phyloP scores from a whole-genome alignment of 73 alveolate genomes.

The Symbiodinium natans region DNA sequence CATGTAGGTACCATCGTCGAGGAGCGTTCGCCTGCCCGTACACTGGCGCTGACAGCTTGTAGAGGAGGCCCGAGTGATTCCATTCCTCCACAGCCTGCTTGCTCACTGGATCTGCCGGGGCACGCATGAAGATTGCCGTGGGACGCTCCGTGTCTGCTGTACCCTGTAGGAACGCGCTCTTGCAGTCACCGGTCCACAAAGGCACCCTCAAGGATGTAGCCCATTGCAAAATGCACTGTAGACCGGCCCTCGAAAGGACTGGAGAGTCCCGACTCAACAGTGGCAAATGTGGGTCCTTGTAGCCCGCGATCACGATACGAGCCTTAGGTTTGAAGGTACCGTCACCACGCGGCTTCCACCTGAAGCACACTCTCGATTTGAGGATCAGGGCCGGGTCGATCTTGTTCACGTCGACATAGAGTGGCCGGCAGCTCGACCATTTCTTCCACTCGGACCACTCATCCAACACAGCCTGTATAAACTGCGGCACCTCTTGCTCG shows the following conservation, averaged over 20 bases:
- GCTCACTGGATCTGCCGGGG: neutral
- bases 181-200: neutral
- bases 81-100: neutral
- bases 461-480: neutral
- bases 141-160: neutral
- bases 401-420: neutral
- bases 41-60: neutral
- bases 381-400: neutral
- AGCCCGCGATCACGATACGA: neutral
- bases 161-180: neutral
- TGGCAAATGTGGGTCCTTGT: slow-evolving; percentile 7
- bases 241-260: neutral
- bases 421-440: slow-evolving; percentile 9
- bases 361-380: neutral
- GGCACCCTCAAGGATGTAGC: neutral
- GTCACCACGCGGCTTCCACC: neutral
- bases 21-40: slow-evolving; percentile 62
- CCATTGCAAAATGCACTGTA: neutral
- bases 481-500: neutral
- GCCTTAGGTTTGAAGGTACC: neutral
- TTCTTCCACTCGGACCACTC: slow-evolving; percentile 15
- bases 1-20: slow-evolving; percentile 51
- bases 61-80: neutral
- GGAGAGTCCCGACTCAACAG: slow-evolving; percentile 9
- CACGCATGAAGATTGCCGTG: neutral